A percentile compares a stretch with the other conserved stretches of the same genome.
Evolutionary conservation across 257 asterid species (phyloP).

Genomic region (Solanum dulcamara): DNA sequence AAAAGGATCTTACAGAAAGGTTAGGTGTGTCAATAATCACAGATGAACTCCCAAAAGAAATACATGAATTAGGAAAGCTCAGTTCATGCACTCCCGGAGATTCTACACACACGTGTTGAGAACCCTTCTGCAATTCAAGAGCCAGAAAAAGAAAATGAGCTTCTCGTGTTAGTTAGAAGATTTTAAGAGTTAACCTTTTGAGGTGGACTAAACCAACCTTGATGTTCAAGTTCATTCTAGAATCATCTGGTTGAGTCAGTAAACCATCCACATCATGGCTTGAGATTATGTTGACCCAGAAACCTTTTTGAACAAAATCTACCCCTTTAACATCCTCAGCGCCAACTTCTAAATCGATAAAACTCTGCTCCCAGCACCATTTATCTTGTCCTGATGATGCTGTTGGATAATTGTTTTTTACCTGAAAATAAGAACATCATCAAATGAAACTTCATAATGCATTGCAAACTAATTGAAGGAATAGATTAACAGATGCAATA

Average conservation of each 20-base stretch:
- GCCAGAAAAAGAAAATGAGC: conserved; percentile 3
- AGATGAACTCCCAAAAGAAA: conserved; percentile 70
- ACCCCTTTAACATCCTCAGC: conserved; percentile 71
- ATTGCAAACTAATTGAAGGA: neutral
- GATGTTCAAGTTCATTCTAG: conserved; percentile 49
- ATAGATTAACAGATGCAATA: neutral
- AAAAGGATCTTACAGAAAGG: conserved; percentile 41
- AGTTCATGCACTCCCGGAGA: conserved; percentile 91
- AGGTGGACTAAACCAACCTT: conserved; percentile 36
- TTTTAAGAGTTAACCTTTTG: neutral
- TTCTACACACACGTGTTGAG: conserved; percentile 61
- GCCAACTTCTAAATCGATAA: conserved; percentile 49
- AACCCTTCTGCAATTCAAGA: conserved; percentile 69
- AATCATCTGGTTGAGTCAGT: conserved; percentile 49
- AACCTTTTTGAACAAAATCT: conserved; percentile 76
- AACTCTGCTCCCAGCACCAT: conserved; percentile 93
- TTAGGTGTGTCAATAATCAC: conserved; percentile 55
- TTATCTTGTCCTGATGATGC: conserved; percentile 48
- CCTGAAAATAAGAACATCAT: conserved; percentile 31
- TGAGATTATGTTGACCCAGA: conserved; percentile 65
- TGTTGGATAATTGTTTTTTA: conserved; percentile 37
- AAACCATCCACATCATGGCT: conserved; percentile 78
- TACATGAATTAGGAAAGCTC: conserved; percentile 69
- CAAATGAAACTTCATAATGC: neutral
- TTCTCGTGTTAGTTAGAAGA: conserved; percentile 7